Conservation (phyloP, 2,329 filamentous ascomycete genomes). For the Tolypocladium inflatum region DNA sequence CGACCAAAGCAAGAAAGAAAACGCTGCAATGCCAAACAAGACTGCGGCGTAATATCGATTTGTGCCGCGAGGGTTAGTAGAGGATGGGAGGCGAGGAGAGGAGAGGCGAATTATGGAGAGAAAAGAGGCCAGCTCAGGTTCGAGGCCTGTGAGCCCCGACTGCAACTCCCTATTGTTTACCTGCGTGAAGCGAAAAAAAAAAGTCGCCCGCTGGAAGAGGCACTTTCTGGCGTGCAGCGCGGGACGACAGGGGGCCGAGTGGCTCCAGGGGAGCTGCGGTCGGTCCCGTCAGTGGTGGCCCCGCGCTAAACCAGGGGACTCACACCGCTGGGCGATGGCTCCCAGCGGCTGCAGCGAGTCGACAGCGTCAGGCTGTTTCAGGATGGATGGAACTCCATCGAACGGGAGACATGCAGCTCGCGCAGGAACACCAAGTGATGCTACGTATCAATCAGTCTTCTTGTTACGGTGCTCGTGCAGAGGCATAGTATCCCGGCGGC, state of each 20-base stretch:
- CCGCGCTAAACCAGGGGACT: background rate
- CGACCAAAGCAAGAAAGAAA: conserved; percentile 7
- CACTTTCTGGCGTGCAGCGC: background rate
- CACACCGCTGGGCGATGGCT: background rate
- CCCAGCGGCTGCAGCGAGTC: background rate
- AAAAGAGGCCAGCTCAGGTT: background rate
- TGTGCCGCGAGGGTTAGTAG: background rate
- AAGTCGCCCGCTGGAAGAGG: background rate
- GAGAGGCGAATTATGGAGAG: background rate
- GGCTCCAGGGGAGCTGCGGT: background rate
- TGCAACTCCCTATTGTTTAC: background rate
- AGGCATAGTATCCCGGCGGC: background rate
- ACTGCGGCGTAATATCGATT: background rate
- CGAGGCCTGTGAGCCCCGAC: background rate
- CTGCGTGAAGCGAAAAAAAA: background rate
- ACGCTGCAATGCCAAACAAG: conserved; percentile 7
- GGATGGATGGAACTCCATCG: background rate
- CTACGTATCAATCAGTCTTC: too few relatives aligned
- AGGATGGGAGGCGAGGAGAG: background rate
- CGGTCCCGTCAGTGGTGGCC: background rate
- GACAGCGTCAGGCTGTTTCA: background rate
- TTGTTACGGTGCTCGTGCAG: too few relatives aligned
- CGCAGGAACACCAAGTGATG: background rate
- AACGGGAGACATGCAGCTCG: background rate
- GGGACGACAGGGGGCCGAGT: background rate